Percentiles rank a stretch among this genome's conserved stretches.
Evolutionary conservation across 2,329 filamentous ascomycete genomes (phyloP).

Genomic region (Fusarium stilboides): DNA sequence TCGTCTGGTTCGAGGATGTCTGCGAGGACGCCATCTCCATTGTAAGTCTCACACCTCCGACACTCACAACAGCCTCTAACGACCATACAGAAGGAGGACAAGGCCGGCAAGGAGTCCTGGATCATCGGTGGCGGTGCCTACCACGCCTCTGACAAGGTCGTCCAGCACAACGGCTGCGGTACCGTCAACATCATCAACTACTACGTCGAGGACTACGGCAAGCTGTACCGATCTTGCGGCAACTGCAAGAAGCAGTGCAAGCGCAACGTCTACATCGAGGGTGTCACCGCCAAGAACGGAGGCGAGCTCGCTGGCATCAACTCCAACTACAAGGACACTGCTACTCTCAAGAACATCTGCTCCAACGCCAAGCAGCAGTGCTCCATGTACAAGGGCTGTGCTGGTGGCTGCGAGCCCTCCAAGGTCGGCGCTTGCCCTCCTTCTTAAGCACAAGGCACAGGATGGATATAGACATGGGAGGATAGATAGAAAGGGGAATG

Average conservation of each 20-base stretch:
- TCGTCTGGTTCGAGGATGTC: constrained; percentile 58
- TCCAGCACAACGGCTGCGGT: constrained; percentile 60
- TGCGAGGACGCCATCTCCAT: constrained; percentile 57
- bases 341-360: constrained; percentile 44
- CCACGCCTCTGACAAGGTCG: constrained; percentile 57
- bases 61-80: constrained; percentile 46
- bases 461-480: background rate
- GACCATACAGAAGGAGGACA: constrained; percentile 27
- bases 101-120: constrained; percentile 54
- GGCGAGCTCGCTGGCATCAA: constrained; percentile 40
- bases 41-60: constrained; percentile 28
- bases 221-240: constrained; percentile 65
- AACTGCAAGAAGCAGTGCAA: constrained; percentile 37
- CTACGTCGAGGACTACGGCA: constrained; percentile 58
- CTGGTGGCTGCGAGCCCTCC: constrained; percentile 48
- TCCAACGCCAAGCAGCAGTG: constrained; percentile 45
- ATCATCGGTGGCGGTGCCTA: constrained; percentile 62
- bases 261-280: constrained; percentile 32
- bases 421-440: constrained; percentile 50
- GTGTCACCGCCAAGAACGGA: constrained; percentile 37
- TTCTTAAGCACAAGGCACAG: constrained; percentile 15
- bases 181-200: constrained; percentile 52
- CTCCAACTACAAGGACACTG: constrained; percentile 40
- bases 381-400: constrained; percentile 48
- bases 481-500: background rate